Conservation (phyloP, 140 eudicot genomes). For the Cichorium intybus region DNA sequence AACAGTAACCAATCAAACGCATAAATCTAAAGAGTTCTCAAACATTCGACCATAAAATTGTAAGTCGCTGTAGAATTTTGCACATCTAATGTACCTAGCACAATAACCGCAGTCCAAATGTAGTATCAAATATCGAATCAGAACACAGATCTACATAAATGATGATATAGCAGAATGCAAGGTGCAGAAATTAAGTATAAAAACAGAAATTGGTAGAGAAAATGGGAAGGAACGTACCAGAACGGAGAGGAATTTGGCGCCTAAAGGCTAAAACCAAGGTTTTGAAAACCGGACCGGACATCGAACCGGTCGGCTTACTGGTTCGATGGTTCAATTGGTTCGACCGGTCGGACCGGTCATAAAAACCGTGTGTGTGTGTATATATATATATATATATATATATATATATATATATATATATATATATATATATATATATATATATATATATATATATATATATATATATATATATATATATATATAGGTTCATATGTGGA, state of each 20-base stretch:
- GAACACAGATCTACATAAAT: slow-evolving; percentile 14
- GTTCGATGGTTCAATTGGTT: too few species aligned
- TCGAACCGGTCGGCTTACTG: too few species aligned
- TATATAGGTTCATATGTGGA: too few species aligned
- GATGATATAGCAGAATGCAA: slow-evolving; percentile 1
- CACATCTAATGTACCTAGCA: background rate
- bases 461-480: too few species aligned
- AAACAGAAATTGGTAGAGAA: background rate
- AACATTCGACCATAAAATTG: background rate
- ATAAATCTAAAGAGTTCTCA: background rate
- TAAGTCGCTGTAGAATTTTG: background rate
- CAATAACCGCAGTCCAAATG: slow-evolving; percentile 1
- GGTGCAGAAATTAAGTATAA: background rate
- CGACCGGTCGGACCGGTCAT: too few species aligned
- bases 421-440: too few species aligned
- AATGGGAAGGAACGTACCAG: slow-evolving; percentile 16
- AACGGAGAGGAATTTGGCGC: slow-evolving; percentile 11
- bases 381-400: too few species aligned
- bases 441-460: too few species aligned
- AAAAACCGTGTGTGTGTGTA: too few species aligned
- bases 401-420: too few species aligned
- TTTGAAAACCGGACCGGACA: too few species aligned
- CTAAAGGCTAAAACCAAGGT: too few species aligned
- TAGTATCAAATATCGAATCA: slow-evolving; percentile 1
- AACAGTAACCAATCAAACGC: background rate